Conservation (phyloP, 108 stramenopile species). For the Discostella stelligeroides region DNA sequence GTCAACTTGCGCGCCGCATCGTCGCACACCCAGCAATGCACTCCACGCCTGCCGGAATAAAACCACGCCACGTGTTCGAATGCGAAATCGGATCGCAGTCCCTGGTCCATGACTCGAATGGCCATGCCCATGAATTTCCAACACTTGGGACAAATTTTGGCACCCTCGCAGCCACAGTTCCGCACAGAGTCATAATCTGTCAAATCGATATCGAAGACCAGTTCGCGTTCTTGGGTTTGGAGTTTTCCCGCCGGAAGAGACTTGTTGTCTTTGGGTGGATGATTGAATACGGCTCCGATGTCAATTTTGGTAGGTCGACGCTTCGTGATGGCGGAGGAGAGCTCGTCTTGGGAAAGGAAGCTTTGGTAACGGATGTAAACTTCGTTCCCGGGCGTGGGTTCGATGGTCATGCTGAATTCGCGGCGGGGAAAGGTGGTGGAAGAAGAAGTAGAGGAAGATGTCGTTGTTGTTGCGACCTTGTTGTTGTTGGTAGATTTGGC, state of each 20-base stretch:
- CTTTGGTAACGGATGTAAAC: conserved; percentile 97
- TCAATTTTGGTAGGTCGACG: conserved; percentile 98
- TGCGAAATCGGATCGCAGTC: conserved; percentile 93
- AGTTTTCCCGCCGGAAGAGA: conserved; percentile 67
- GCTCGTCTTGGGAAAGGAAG: conserved; percentile 76
- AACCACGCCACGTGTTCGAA: conserved; percentile 98
- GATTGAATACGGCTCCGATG: conserved; percentile 98
- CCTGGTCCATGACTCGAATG: conserved; percentile 86
- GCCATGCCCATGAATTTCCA: conserved; percentile 99
- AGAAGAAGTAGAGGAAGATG: conserved; percentile 13
- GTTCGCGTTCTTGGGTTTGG: conserved; percentile 90
- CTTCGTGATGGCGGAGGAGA: conserved; percentile 70
- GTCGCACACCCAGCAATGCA: conserved; percentile 99
- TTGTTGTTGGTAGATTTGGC: conserved; percentile 8
- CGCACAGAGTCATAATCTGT: conserved; percentile 99
- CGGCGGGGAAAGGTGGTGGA: conserved; percentile 69
- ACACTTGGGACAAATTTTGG: conserved; percentile 90
- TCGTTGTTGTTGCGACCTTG: not conserved
- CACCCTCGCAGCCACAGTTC: conserved; percentile 92
- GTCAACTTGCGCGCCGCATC: conserved; percentile 82
- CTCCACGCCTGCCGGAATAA: conserved; percentile 98
- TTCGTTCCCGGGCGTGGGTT: conserved; percentile 86
- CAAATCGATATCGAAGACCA: conserved; percentile 99
- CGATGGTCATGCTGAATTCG: conserved; percentile 98
- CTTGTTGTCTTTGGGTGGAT: conserved; percentile 87